These are phyloP conservation scores for Dovyalis caffra DNA, from an alignment of 345 rosid species.

Conservation along the genomic window DNA sequence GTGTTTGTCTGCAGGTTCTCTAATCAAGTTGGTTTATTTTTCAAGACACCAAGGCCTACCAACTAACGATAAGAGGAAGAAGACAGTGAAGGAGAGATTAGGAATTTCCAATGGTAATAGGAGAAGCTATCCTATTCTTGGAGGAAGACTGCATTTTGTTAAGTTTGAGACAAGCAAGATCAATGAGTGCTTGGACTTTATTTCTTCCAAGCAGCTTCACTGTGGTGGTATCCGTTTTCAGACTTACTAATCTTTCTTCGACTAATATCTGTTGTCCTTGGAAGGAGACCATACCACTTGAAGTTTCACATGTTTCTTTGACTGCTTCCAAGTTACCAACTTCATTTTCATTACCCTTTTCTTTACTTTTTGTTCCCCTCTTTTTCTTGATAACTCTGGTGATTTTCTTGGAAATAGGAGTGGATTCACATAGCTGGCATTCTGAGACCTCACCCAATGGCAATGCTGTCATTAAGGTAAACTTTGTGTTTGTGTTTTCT, in stretches of 20 bases:
- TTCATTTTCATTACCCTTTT: constrained; percentile 4
- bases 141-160: constrained; percentile 94
- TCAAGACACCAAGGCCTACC: constrained; percentile 88
- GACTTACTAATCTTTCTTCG: constrained; percentile 4
- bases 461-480: constrained; percentile 59
- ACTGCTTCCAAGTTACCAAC: constrained; percentile 6
- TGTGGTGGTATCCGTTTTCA: constrained; percentile 44
- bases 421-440: constrained; percentile 47
- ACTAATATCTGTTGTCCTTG: background rate
- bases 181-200: constrained; percentile 89
- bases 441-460: constrained; percentile 34
- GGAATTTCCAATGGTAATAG: constrained; percentile 72
- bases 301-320: background rate
- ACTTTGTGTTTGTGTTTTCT: constrained; percentile 2
- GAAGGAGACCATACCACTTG: background rate
- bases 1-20: constrained; percentile 65
- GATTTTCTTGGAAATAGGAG: constrained; percentile 34
- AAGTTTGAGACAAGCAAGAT: constrained; percentile 93
- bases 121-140: constrained; percentile 94
- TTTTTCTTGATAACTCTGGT: background rate
- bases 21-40: constrained; percentile 91
- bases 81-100: constrained; percentile 67
- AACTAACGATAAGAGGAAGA: constrained; percentile 64
- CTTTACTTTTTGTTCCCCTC: background rate
- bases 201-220: constrained; percentile 94